A percentile compares a stretch with the other conserved stretches of the same genome.
Conservation (phyloP, 2,329 filamentous ascomycete species). For the Cladosporium sp. region DNA sequence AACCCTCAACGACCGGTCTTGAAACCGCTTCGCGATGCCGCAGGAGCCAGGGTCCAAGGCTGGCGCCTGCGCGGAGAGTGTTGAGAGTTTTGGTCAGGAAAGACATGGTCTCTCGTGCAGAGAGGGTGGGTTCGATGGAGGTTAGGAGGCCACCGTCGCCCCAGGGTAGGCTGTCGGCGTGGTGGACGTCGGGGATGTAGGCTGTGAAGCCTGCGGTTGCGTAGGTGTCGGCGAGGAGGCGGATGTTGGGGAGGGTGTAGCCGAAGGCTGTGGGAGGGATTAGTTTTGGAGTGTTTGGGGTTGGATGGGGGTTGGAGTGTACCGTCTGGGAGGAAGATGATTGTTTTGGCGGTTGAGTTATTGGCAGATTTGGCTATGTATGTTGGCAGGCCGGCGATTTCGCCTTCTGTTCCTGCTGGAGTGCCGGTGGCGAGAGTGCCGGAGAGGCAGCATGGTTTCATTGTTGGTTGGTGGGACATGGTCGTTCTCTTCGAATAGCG, state of each 20-base stretch:
- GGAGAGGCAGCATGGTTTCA: slow-evolving; percentile 45
- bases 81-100: slow-evolving; percentile 43
- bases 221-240: slow-evolving; percentile 51
- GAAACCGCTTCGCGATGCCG: slow-evolving; percentile 46
- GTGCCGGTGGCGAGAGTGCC: slow-evolving; percentile 42
- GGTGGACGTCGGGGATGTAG: slow-evolving; percentile 49
- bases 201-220: slow-evolving; percentile 48
- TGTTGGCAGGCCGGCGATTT: slow-evolving; percentile 43
- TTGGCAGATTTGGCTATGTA: slow-evolving; percentile 47
- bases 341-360: slow-evolving; percentile 44
- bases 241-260: slow-evolving; percentile 49
- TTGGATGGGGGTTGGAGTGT: background rate
- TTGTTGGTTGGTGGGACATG: slow-evolving; percentile 20
- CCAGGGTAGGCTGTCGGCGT: slow-evolving; percentile 39
- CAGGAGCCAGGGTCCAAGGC: slow-evolving; percentile 45
- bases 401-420: slow-evolving; percentile 38
- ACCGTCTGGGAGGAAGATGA: slow-evolving; percentile 51
- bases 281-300: slow-evolving; percentile 18
- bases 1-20: slow-evolving; percentile 46
- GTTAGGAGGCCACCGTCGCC: slow-evolving; percentile 42
- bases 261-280: slow-evolving; percentile 42
- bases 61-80: slow-evolving; percentile 43
- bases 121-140: slow-evolving; percentile 45
- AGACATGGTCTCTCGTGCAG: slow-evolving; percentile 38
- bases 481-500: background rate